Base-by-base conservation (phyloP, 2,329 filamentous ascomycete genomes). In the Ophiostoma himal-ulmi region DNA sequence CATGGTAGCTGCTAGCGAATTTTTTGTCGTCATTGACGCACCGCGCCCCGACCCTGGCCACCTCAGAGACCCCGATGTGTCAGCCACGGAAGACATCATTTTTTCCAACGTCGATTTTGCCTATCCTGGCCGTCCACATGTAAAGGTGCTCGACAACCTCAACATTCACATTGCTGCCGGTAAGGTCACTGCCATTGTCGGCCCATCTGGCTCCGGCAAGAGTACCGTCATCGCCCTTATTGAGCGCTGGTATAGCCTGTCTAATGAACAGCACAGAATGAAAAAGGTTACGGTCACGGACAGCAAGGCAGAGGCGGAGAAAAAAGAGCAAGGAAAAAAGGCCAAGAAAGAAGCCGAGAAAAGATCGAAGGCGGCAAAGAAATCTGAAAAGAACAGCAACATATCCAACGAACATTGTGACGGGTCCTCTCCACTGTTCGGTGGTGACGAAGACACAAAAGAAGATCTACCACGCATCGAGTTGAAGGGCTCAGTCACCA, bases 111-210 rank as follows among this genome's bases (percentile, higher is more conserved):
- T 94, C 13, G 85, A 83, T n/a, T 93, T 94, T 75, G 86, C 89
- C 1, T 94, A 94, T 75, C 91, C 91, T 0, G 87, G 81, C 67
- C 82, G 89, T 14, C 86, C 88, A 0, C 83, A 88, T 71, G 84
- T 89, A 72, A 87, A 86, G 75, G 86, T 92, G 0, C 78, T 92
- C 1, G 83, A 90, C 74, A 79, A 83, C 2, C 77, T 92, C 2
- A 82, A 84, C 74, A 78, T 91, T 10, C 80, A 78, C 0, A 85
- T 92, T 70, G 82, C 85, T 71, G 82, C 85, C 8, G 88, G 89
- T 26, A 90, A 91, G 75, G 84, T 89, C 1, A 92, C 89, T 0
- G 91, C 91, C 1, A 89, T 93, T 22, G 90, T 93, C 26, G 91
- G 91, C 0, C 86, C 89, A 0, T 91, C 88, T 2, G 91, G 91